Base-by-base conservation (phyloP, 148 eudicot species). In the Persicaria maculosa region DNA sequence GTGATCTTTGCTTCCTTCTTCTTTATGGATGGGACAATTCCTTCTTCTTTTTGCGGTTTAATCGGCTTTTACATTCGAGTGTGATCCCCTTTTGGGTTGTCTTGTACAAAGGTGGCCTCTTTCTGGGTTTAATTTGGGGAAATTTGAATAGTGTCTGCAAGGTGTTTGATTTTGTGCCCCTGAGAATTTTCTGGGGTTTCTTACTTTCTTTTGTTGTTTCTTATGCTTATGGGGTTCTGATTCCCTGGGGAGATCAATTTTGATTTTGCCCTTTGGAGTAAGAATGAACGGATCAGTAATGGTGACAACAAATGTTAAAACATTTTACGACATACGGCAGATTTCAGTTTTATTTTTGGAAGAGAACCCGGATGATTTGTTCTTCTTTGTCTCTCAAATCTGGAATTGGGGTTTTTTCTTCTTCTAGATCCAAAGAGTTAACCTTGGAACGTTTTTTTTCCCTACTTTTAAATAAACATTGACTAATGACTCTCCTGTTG, bases 91-190 rank as follows among this genome's bases (percentile, higher is more conserved):
- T 65, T 31, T 65, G 70, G 40, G 70, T 65, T 65, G n/a, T 9
- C 11, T 4, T 65, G 36, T 19, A 15, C 22, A 31, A 11, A 65
- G n/a, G 31, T 19, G 31, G 22, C 31, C 11, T 57, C 20, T 15
- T 57, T 5, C 40, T 31, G 2, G 40, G 40, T 31, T 2, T 31
- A 31, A 31, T 31, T 31, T 31, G 40, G 19, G 20, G 59, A 16
- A 54, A n/a, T 5, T 15, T 31, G 2, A 25, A 62, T 44, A 62
- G 70, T 65, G 70, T 16, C 46, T 43, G 47, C 70, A 15, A 65
- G 70, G 70, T 65, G 70, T 65, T 65, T 43, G 70, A 65, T 65
- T 65, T 36, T 65, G 36, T 40, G 14, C 9, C 17, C 70, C 19
- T 5, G 70, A 31, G 9, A 62, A 48, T 11, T 62, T 62, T 62